Evolutionary conservation across 306 rosid species (phyloP).

Genomic region (Calophaca sinica): DNA sequence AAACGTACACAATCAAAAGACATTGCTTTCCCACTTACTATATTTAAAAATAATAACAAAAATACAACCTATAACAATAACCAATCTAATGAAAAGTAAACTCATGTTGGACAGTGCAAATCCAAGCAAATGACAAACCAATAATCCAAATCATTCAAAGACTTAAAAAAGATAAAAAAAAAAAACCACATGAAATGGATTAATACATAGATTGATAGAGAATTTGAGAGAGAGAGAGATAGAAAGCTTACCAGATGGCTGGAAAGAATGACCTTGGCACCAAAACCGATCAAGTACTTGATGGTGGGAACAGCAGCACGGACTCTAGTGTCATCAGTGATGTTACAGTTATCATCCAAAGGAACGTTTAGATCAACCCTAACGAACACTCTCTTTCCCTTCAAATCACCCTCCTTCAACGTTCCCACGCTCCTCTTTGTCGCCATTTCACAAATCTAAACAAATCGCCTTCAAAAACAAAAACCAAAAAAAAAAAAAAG

Average conservation of each 20-base stretch:
- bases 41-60: not conserved
- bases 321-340: slow-evolving; percentile 92
- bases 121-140: slow-evolving; percentile 3
- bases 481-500: not conserved
- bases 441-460: slow-evolving; percentile 61
- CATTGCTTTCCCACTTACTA: not conserved
- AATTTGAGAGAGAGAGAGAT: not conserved
- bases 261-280: slow-evolving; percentile 82
- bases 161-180: not conserved
- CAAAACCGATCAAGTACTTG: slow-evolving; percentile 68
- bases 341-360: slow-evolving; percentile 76
- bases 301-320: slow-evolving; percentile 96
- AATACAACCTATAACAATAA: too few relatives aligned
- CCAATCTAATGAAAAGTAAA: not conserved
- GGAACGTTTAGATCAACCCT: slow-evolving; percentile 98
- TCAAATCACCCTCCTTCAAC: slow-evolving; percentile 85
- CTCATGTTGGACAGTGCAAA: not conserved
- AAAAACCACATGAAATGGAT: not conserved
- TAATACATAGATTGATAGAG: not conserved
- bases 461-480: slow-evolving; percentile 18
- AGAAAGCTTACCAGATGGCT: slow-evolving; percentile 67
- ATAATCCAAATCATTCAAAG: slow-evolving; percentile 14
- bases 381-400: slow-evolving; percentile 87
- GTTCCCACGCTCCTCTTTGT: slow-evolving; percentile 90
- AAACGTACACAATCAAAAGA: not conserved